Percentiles rank a stretch among this genome's conserved stretches.
Conservation (phyloP, 495 filamentous ascomycete species). For the Thermothielavioides terrestris region DNA sequence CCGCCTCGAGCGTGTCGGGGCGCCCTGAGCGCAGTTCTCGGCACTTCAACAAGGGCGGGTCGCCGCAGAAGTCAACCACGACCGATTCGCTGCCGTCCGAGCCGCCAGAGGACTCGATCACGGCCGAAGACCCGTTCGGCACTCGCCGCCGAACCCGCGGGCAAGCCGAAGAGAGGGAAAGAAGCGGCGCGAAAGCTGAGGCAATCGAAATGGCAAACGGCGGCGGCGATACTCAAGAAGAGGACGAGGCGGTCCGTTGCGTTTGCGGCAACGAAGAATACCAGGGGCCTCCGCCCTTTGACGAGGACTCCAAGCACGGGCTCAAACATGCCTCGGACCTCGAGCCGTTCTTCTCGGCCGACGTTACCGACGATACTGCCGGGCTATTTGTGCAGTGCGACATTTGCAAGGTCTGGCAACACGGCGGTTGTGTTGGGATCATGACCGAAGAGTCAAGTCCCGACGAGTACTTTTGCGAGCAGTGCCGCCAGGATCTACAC, state of each 20-base stretch:
- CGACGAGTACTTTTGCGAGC: constrained; percentile 96
- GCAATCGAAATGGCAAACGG: constrained; percentile 45
- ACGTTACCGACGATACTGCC: constrained; percentile 74
- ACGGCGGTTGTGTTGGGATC: constrained; percentile 96
- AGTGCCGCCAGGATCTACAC: constrained; percentile 86
- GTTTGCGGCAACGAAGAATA: constrained; percentile 93
- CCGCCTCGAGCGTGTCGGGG: constrained; percentile 55
- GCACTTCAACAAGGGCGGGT: constrained; percentile 60
- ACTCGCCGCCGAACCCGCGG: constrained; percentile 60
- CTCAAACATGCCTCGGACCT: constrained; percentile 43
- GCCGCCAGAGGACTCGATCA: constrained; percentile 66
- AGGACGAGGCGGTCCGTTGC: constrained; percentile 90
- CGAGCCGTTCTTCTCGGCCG: constrained; percentile 52
- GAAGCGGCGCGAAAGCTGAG: constrained; percentile 38
- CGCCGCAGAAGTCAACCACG: constrained; percentile 63
- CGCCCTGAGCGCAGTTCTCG: constrained; percentile 63
- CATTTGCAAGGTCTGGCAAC: constrained; percentile 96
- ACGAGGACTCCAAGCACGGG: constrained; percentile 48
- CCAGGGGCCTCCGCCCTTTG: constrained; percentile 70
- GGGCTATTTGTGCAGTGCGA: constrained; percentile 99
- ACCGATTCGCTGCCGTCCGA: constrained; percentile 68
- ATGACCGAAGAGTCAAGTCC: constrained; percentile 85
- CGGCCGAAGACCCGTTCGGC: constrained; percentile 40
- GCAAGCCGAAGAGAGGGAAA: constrained; percentile 53
- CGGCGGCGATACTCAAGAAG: constrained; percentile 62